Evolutionary conservation across 257 asterid genomes (phyloP), one percentile per base, ranked within the genome.

Genomic region (Primulina tabacum): DNA sequence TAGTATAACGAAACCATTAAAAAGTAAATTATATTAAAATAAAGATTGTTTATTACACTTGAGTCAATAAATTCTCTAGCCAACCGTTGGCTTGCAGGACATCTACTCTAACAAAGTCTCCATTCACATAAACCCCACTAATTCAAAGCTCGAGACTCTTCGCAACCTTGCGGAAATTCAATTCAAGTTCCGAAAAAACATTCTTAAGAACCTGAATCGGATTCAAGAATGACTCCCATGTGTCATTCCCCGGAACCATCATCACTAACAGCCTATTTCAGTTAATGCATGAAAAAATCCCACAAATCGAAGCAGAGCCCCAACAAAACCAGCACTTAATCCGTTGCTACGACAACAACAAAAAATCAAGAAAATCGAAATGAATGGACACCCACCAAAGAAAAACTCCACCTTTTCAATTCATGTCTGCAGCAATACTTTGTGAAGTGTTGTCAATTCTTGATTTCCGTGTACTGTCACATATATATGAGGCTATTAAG

Each of bases 181-280:
- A 82, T 72, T 91, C 96, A 55, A 94, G 71, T 0, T 97, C 97
- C 63, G 84, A 87, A 73, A 94, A 82, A 4, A 80, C 92, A 70
- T 80, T 79, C 76, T 82, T 89, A 20, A 93, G 86, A 17, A 84
- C 89, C 76, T 88, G 90, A 80, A 94, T 76, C 69, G 99, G 85
- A 82, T 86, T 89, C 82, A 88, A 59, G 78, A 94, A 76, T 56
- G 99, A 85, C 53, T 94, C 98, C 71, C 84, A 81, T 60, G 87
- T 92, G 72, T 94, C 98, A 85, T 80, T 85, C 65, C 86, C 87
- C 34, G 85, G 73, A 67, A 75, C 84, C 85, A 85, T 87, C 97
- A 85, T 84, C 90, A 83, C 84, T 77, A 61, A 69, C 78, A 74
- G 67, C 82, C 82, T 76, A 76, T 63, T 73, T 81, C 89, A 77